Base-by-base conservation (phyloP, 805 yeast genomes). In the Saccharomycopsis fibuligera region DNA sequence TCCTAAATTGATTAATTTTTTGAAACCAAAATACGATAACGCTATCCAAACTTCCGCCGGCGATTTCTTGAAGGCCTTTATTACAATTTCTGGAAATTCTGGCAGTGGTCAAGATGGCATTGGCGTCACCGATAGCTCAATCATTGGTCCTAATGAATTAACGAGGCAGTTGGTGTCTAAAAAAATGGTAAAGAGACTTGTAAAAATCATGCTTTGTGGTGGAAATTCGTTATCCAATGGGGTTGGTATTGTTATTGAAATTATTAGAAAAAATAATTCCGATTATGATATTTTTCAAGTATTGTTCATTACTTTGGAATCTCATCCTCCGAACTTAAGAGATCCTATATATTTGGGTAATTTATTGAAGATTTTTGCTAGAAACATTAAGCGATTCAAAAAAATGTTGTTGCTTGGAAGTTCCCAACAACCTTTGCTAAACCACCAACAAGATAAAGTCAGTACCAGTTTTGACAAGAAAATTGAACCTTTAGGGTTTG, bases 291-390 rank as follows among this genome's bases (percentile, higher is more conserved):
- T 79, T 42, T 84, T 86, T 42, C 95, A 95, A 50, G 95, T 95
- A 21, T 68, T 86, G 57, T 83, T 81, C 64, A 82, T 86, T 38
- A 81, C 95, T 1, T 21, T 48, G 10, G 95, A 89, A 50, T 81
- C 90, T 22, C 93, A 90, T 59, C 97, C 97, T 4, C 98, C 99
- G 5, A 81, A 83, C 14, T 80, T 91, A 35, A 73, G 97, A 53
- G 99, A 93, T 64, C 96, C 97, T 3, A 85, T 93, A 24, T 93
- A 87, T 61, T 68, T 93, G 48, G 99, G 99, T 2, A 83, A 86
- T 35, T 70, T 93, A 71, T 82, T 93, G 31, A 75, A 74, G 50
- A 74, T 86, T 12, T 89, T 93, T 62, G 78, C 96, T 0, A 78
- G 79, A 42, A 76, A 82, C 47, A 78, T 93, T 59, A 56, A 60